Base-by-base conservation (phyloP, 768 basidiomycete genomes). In the Exsudoporus frostii region DNA sequence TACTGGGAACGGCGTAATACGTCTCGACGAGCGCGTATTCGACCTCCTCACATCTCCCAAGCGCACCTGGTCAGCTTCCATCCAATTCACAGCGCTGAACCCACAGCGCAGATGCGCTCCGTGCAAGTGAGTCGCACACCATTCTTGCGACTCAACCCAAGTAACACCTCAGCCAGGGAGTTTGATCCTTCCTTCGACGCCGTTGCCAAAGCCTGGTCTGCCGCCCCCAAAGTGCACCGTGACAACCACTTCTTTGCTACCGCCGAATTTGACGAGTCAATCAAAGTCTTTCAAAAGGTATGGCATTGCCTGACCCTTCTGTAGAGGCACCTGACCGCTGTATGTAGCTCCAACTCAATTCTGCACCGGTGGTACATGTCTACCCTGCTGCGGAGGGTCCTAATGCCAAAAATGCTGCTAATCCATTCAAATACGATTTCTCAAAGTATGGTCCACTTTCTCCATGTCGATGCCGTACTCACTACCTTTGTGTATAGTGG, bases 191-290 rank as follows among this genome's bases (percentile, higher is more conserved):
- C 85, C 6, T 97, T 85, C 80, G 78, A 78, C n/a, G 73, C 83
- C 4, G 86, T 96, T 13, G 88, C 90, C 33, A 84, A 84, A 62
- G 84, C 91, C n/a, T 98, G 94, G 94, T 67, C 79, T 4, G 76
- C 76, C 14, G 78, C 80, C 9, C 71, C 88, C 8, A 61, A 78
- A 51, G 75, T 75, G 20, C 72, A 88, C n/a, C 81, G 86, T 38
- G 79, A 91, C 67, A 74, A 77, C 50, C 95, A 98, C 70, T 95
- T 98, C 81, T 99, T 98, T 65, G 97, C 85, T 9, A 86, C 85
- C 13, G 69, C 92, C 29, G 97, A 99, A 71, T 98, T 97, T 65
- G 83, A 90, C 63, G 77, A 89, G 34, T 86, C 82, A 8, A 77
- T 82, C 50, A 70, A 74, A 2, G 79, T 92, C 40, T 99, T 96